phyloP scores from a whole-genome alignment of 2,329 filamentous ascomycete species.

The Ophiocordyceps unilateralis region DNA sequence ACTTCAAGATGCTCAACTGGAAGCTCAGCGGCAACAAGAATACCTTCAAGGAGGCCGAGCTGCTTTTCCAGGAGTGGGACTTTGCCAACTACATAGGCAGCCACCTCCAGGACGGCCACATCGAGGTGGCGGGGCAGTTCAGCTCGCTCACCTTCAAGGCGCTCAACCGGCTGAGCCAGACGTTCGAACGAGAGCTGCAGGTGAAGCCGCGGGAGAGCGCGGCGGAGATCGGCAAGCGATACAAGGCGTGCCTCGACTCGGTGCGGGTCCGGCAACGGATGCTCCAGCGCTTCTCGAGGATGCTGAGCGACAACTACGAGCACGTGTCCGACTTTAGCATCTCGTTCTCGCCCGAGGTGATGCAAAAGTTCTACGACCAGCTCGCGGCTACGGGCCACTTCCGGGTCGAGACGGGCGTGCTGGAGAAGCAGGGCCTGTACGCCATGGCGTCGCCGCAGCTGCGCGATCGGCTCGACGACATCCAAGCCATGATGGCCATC shows the following conservation, averaged over 20 bases:
- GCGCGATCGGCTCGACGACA: constrained; percentile 58
- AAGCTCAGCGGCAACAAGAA: constrained; percentile 96
- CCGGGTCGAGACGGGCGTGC: constrained; percentile 54
- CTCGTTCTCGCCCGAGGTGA: constrained; percentile 45
- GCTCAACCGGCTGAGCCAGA: constrained; percentile 68
- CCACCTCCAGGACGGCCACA: constrained; percentile 80
- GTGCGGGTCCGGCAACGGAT: constrained; percentile 92
- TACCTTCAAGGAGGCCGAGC: constrained; percentile 96
- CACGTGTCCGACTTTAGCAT: constrained; percentile 94
- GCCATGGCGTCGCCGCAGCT: constrained; percentile 73
- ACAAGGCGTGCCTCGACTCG: constrained; percentile 88
- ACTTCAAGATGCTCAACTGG: constrained; percentile 98
- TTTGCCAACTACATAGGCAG: constrained; percentile 89
- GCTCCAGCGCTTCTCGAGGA: constrained; percentile 84
- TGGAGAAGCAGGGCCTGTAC: constrained; percentile 61
- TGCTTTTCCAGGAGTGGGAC: constrained; percentile 94
- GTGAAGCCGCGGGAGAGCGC: constrained; percentile 69
- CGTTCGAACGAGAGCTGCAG: constrained; percentile 83
- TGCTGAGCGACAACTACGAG: constrained; percentile 84
- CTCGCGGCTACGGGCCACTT: constrained; percentile 75
- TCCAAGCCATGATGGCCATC: constrained; percentile 69
- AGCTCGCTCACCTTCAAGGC: constrained; percentile 88
- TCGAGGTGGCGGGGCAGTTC: constrained; percentile 96
- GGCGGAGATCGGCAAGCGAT: constrained; percentile 86
- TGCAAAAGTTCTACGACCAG: constrained; percentile 65